Base-by-base conservation (phyloP, 2,329 filamentous ascomycete genomes). In the Endoconidiophora polonica region DNA sequence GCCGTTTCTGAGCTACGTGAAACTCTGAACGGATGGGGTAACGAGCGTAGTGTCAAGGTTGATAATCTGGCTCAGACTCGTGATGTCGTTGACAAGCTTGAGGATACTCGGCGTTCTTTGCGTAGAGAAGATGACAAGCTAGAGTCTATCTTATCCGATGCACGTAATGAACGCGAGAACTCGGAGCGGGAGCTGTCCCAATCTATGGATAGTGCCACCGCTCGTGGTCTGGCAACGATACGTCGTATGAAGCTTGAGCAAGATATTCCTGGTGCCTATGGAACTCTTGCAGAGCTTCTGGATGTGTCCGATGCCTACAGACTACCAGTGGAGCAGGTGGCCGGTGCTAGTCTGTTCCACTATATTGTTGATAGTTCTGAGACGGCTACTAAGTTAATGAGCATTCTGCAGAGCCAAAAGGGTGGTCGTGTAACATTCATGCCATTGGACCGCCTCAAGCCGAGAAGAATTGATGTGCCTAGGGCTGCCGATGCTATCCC, bases 371-470 rank as follows among this genome's bases (percentile, higher is more conserved):
- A 98, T 62, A 90, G 83, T 46, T 86, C 93, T 54, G 78, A 83
- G 39, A 95, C 88, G 0, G 87, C 88, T 1, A 86, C 85, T 1
- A 77, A 78, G 57, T 76, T 95, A 33, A 78, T 91, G 41, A 83
- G 90, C 56, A 75, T 79, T 12, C 70, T 98, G 24, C 83, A 87
- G 61, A 81, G 79, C 56, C 79, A 86, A 57, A 83, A 79, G 54
- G 82, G 83, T 14, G 91, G 91, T 10, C 78, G 91, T 60, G 76
- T 98, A 16, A 98, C 93, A 0, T 95, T 95, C 59, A 90, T 96
- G 74, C 91, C 91, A 0, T 71, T 98, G 18, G 90, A 86, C 55
- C 81, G 88, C 55, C 68, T 98, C 33, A 79, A 78, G 48, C 76
- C 79, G 0, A 79, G 79, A 51, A 71, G 77, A 14, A 67, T 77